Percentiles rank a stretch among this genome's conserved stretches.
Evolutionary conservation across 495 filamentous ascomycete species (phyloP).

Genomic region (Tuber indicum): DNA sequence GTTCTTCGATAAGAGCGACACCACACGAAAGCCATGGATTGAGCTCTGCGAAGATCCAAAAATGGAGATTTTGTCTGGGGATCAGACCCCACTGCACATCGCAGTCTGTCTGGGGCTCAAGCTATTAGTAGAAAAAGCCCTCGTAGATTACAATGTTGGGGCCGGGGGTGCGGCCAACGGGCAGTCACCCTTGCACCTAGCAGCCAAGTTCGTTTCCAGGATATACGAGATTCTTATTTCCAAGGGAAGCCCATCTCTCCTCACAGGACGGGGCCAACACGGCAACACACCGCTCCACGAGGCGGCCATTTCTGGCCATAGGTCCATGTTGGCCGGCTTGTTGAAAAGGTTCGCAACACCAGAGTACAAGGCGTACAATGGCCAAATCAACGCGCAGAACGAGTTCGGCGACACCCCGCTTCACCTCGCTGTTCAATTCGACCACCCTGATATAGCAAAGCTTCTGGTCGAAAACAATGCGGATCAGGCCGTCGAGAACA

Average conservation of each 20-base stretch:
- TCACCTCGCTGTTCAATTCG: neutral
- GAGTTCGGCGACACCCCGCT: neutral
- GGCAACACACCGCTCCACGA: neutral
- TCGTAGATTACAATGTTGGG: neutral
- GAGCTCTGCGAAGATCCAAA: neutral
- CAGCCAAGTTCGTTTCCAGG: neutral
- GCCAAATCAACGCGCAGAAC: neutral
- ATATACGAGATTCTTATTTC: neutral
- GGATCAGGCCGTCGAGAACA: neutral
- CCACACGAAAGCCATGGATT: neutral
- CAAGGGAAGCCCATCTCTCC: neutral
- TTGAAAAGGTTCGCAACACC: neutral
- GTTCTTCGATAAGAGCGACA: neutral
- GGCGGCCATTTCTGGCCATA: neutral
- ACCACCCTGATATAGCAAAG: neutral
- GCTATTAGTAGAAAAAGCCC: neutral
- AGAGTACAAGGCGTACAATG: neutral
- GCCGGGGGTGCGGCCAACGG: no score
- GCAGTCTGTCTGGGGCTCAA: neutral
- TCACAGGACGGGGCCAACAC: neutral
- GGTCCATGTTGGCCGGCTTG: neutral
- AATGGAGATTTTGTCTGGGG: neutral
- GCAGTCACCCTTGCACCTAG: neutral
- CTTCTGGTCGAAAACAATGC: neutral
- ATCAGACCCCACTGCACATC: neutral